These are phyloP conservation scores for Byssothecium circinans DNA, from an alignment of 2,329 filamentous ascomycete species.

Conservation along the genomic window DNA sequence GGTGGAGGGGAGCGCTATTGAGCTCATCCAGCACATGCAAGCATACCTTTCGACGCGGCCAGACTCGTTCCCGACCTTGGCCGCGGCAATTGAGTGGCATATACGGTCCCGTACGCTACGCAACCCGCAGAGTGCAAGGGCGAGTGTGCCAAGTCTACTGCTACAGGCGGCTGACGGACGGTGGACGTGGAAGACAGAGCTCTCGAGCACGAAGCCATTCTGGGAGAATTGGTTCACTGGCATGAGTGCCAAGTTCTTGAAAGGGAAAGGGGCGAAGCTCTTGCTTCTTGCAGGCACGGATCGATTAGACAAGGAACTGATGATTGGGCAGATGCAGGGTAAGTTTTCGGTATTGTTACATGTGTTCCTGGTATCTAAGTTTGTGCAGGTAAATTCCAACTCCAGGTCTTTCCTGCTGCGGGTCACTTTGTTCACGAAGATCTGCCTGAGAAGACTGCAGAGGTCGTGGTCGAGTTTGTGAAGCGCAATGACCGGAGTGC, in stretches of 20 bases:
- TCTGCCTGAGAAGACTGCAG: conserved; percentile 83
- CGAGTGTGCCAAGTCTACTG: conserved; percentile 82
- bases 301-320: conserved; percentile 84
- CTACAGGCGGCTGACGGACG: conserved; percentile 45
- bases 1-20: conserved; percentile 92
- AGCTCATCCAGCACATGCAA: conserved; percentile 92
- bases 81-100: conserved; percentile 91
- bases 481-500: conserved; percentile 84
- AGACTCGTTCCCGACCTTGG: conserved; percentile 71
- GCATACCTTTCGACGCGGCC: conserved; percentile 84
- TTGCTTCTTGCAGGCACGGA: conserved; percentile 87
- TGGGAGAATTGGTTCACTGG: conserved; percentile 95
- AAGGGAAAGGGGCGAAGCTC: conserved; percentile 78
- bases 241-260: conserved; percentile 84
- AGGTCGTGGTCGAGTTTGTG: conserved; percentile 86
- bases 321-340: conserved; percentile 98
- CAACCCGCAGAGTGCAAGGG: conserved; percentile 78
- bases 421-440: conserved; percentile 98
- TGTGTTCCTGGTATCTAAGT: conserved; percentile 21
- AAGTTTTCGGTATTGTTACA: conserved; percentile 25
- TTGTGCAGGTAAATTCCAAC: conserved; percentile 78
- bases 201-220: conserved; percentile 80
- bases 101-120: conserved; percentile 84
- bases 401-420: conserved; percentile 91
- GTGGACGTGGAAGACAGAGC: conserved; percentile 85